Base-by-base conservation (phyloP, 139 green algal genomes). In the Chlamydomonas applanata region DNA sequence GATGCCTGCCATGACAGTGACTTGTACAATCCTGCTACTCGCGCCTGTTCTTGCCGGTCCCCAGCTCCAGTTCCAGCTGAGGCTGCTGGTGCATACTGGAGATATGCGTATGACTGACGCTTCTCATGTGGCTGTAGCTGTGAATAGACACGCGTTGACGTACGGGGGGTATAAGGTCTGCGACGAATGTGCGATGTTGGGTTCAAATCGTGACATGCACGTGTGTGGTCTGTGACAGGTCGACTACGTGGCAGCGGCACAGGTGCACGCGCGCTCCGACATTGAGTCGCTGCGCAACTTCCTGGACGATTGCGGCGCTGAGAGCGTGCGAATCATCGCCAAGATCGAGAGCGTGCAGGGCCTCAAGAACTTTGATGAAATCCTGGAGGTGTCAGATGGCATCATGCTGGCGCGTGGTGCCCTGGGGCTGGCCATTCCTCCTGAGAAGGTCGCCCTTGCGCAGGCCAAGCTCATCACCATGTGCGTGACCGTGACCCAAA, bases 331-430 rank as follows among this genome's bases (percentile, higher is more conserved):
- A 14, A 87, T 91, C 66, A 85, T 95, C 29, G 79, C 84, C 40
- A 95, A 93, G 79, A 90, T 95, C 35, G 89, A 95, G 82, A 91
- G 79, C 22, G 80, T 77, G 30, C 82, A 90, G 35, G 79, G 73
- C 30, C 74, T 95, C 24, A 62, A 75, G 2, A 88, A 91, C 79
- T 75, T 94, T 71, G 86, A 93, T 22, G 77, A 84, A 49, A 83
- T 91, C 61, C 56, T 88, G 16, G 84, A 88, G 17, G 75, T 27
- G 13, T 64, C 81, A 14, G 86, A 91, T 49, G 83, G 65, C 32
- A 79, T 89, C 30, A 85, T 91, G 60, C 46, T 91, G 35, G 79
- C 83, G 14, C 74, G 86, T 25, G 88, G 85, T 34, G 78, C 82
- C 61, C 82, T 93, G 63, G 88, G 86, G 49, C 80, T 88, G 76